These are phyloP conservation scores for Niebla homalea DNA, from an alignment of 495 filamentous ascomycete genomes.

Conservation along the genomic window DNA sequence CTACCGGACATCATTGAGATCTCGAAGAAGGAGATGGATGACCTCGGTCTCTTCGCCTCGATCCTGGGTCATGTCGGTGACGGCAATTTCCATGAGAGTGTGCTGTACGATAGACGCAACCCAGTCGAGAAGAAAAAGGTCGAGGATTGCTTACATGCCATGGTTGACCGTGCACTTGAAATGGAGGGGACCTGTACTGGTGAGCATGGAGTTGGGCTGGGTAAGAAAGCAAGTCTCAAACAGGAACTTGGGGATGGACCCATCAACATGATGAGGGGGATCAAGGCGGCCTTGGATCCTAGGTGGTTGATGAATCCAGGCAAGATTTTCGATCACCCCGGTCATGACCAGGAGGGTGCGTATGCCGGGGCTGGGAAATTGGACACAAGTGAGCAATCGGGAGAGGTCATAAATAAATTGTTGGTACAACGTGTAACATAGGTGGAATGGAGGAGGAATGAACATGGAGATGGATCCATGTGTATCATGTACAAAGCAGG, in stretches of 20 bases:
- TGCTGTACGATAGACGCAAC: conserved; percentile 64
- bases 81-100: conserved; percentile 85
- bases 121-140: conserved; percentile 56
- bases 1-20: conserved; percentile 81
- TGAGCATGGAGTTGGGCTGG: conserved; percentile 80
- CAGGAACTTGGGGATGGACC: conserved; percentile 76
- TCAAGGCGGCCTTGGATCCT: conserved; percentile 79
- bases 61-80: conserved; percentile 80
- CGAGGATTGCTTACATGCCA: conserved; percentile 68
- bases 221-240: conserved; percentile 68
- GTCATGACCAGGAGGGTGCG: too few species aligned
- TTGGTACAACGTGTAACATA: too few species aligned
- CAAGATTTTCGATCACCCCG: conserved; percentile 59
- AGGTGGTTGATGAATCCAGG: conserved; percentile 85
- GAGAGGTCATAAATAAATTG: too few species aligned
- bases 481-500: too few species aligned
- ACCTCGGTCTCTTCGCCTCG: conserved; percentile 70
- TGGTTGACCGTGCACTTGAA: conserved; percentile 75
- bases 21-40: conserved; percentile 79
- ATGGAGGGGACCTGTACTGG: conserved; percentile 92
- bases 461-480: too few species aligned
- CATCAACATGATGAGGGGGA: conserved; percentile 69
- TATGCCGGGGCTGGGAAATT: too few species aligned
- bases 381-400: too few species aligned
- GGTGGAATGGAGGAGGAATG: too few species aligned